A percentile compares a stretch with the other conserved stretches of the same genome.
These are phyloP conservation scores for Panaeolus papilionaceus DNA, from an alignment of 768 basidiomycete species.

Conservation along the genomic window DNA sequence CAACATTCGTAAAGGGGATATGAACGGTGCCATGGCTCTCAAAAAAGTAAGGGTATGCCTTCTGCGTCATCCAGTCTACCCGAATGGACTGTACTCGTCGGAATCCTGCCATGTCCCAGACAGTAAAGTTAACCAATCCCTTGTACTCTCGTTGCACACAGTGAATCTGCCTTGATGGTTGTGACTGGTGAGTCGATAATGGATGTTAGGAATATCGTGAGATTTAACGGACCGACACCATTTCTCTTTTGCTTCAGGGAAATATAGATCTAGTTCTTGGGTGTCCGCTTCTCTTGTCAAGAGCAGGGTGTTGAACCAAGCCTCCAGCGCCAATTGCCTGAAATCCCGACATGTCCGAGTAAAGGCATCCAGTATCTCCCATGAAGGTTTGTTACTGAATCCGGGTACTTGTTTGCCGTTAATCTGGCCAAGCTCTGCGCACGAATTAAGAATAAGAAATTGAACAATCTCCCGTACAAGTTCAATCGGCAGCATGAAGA, in stretches of 20 bases:
- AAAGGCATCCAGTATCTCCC: not conserved
- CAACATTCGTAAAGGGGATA: not conserved
- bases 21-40: not conserved
- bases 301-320: not conserved
- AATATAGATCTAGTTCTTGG: not conserved
- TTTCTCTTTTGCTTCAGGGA: constrained; percentile 3
- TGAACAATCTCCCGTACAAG: not conserved
- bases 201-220: not conserved
- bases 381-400: not conserved
- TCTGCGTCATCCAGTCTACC: constrained; percentile 6
- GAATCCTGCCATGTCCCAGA: not conserved
- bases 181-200: not conserved
- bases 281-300: not conserved
- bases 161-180: not conserved
- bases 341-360: not conserved
- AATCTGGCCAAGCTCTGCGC: not conserved
- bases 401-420: not conserved
- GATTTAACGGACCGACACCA: not conserved
- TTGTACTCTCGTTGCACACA: constrained; percentile 3
- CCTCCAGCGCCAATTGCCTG: not conserved
- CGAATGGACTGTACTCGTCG: not conserved
- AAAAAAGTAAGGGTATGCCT: constrained; percentile 8
- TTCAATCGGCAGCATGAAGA: constrained; percentile 1
- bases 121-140: not conserved
- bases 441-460: not conserved